phyloP scores from a whole-genome alignment of 768 basidiomycete genomes.

The Porphyrellus cyaneotinctus region DNA sequence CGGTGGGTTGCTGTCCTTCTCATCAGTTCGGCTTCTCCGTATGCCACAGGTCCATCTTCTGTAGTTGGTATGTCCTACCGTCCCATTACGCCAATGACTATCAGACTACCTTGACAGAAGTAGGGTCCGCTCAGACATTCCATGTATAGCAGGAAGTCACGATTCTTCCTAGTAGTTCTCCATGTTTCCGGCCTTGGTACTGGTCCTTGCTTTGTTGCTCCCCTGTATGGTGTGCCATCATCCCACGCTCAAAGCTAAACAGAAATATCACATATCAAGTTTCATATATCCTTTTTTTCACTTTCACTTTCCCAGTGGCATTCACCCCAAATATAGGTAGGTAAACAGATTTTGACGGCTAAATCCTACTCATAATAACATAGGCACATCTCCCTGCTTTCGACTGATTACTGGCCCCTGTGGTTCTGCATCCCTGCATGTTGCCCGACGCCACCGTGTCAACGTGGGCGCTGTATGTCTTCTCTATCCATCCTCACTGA shows the following conservation, averaged over 20 bases:
- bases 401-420: slow-evolving; percentile 54
- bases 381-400: slow-evolving; percentile 60
- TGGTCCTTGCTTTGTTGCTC: slow-evolving; percentile 36
- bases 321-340: slow-evolving; percentile 65
- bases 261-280: slow-evolving; percentile 56
- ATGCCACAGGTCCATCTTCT: slow-evolving; percentile 54
- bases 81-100: neutral
- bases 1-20: slow-evolving; percentile 49
- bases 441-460: slow-evolving; percentile 54
- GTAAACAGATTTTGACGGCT: neutral
- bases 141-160: slow-evolving; percentile 51
- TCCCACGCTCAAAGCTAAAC: neutral
- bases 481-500: slow-evolving; percentile 2
- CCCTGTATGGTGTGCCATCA: slow-evolving; percentile 28
- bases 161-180: slow-evolving; percentile 43
- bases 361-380: neutral
- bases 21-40: slow-evolving; percentile 45
- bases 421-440: slow-evolving; percentile 53
- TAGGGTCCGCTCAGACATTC: slow-evolving; percentile 48
- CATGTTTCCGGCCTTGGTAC: slow-evolving; percentile 39
- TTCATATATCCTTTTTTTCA: slow-evolving; percentile 58
- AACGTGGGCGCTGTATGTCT: slow-evolving; percentile 39
- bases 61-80: slow-evolving; percentile 37
- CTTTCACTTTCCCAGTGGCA: slow-evolving; percentile 66
- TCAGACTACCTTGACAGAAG: slow-evolving; percentile 62